phyloP scores from a whole-genome alignment of 495 filamentous ascomycete species.

The Talaromyces stipitatus region DNA sequence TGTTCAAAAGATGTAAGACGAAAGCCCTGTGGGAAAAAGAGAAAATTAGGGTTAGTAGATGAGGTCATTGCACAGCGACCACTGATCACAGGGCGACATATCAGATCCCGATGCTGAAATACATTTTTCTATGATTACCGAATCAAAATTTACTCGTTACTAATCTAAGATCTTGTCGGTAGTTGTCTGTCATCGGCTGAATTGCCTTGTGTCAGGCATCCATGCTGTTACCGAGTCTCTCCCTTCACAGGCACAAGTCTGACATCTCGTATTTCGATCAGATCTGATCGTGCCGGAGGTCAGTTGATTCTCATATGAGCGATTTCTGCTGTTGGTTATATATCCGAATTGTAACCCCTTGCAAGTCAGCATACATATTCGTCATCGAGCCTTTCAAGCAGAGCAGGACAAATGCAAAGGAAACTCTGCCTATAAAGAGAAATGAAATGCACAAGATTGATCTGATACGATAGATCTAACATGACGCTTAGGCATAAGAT shows the following conservation, averaged over 20 bases:
- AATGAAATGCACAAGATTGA: not conserved
- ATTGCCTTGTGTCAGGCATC: not conserved
- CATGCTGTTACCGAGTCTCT: not conserved
- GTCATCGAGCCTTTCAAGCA: too few species aligned
- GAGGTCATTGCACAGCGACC: constrained; percentile 2
- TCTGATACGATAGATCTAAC: not conserved
- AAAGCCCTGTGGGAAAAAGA: not conserved
- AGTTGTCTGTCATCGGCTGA: not conserved
- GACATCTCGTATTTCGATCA: not conserved
- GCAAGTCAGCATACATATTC: not conserved
- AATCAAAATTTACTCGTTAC: not conserved
- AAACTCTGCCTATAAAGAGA: not conserved
- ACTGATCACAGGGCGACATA: not conserved
- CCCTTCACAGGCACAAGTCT: not conserved
- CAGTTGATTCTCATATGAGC: not conserved
- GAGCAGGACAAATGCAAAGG: not conserved
- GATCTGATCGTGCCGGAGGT: not conserved
- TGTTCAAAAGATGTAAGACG: too few species aligned
- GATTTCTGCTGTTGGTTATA: not conserved
- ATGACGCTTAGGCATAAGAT: not conserved
- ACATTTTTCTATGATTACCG: not conserved
- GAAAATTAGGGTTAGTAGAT: not conserved
- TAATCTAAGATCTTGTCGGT: not conserved
- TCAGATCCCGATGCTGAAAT: not conserved
- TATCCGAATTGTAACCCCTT: not conserved